phyloP scores from a whole-genome alignment of 164 flowering plant species.

The Pachysandra terminalis region DNA sequence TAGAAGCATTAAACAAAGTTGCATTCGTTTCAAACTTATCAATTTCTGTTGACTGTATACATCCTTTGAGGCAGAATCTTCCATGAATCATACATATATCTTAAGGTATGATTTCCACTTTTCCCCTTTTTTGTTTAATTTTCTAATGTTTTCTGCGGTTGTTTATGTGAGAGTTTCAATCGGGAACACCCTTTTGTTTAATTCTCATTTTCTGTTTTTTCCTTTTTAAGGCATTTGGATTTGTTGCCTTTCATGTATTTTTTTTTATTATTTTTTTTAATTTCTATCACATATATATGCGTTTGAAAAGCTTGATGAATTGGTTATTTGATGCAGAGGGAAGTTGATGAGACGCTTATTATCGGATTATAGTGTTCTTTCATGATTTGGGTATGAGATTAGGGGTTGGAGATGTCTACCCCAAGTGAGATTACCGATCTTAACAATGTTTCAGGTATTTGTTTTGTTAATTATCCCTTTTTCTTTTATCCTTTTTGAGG shows the following conservation, averaged over 20 bases:
- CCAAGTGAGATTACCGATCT: constrained; percentile 15
- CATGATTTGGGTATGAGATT: constrained; percentile 11
- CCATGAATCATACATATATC: constrained; percentile 6
- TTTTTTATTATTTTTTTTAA: too few species aligned
- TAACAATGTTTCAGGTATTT: constrained; percentile 10
- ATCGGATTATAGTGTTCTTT: constrained; percentile 15
- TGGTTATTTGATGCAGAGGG: constrained; percentile 6
- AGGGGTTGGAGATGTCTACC: constrained; percentile 24
- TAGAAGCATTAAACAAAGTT: too few species aligned
- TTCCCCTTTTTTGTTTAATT: not conserved
- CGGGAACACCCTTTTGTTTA: not conserved
- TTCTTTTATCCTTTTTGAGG: not conserved
- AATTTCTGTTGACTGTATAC: not conserved
- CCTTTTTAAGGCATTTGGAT: not conserved
- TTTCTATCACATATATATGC: not conserved
- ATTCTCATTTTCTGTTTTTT: constrained; percentile 10
- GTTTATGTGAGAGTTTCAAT: not conserved
- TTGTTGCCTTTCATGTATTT: too few species aligned
- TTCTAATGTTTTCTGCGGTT: not conserved
- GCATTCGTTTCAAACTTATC: not conserved
- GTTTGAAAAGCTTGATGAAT: not conserved
- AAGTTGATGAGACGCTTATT: constrained; percentile 12
- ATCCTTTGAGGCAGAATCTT: not conserved
- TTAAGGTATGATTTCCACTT: not conserved
- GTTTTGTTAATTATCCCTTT: not conserved